phyloP scores from a whole-genome alignment of 2,329 filamentous ascomycete species.

The Colletotrichum paranaense region DNA sequence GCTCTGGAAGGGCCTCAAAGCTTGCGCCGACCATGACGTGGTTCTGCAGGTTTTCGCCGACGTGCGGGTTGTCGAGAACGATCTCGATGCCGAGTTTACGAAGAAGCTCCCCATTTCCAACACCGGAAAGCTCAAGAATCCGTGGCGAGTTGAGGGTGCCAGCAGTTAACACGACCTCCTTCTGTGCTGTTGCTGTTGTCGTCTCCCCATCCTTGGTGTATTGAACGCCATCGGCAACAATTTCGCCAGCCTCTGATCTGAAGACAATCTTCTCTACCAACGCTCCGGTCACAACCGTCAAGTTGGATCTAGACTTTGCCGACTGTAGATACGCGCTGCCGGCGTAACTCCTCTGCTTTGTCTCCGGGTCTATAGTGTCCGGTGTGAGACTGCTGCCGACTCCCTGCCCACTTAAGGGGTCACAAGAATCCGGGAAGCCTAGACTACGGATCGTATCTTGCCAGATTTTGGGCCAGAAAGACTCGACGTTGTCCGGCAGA shows the following conservation, averaged over 20 bases:
- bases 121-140: constrained; percentile 56
- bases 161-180: constrained; percentile 55
- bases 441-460: constrained; percentile 37
- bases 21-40: constrained; percentile 41
- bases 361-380: constrained; percentile 40
- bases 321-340: constrained; percentile 39
- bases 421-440: constrained; percentile 35
- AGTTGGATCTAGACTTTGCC: constrained; percentile 37
- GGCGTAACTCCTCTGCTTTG: constrained; percentile 41
- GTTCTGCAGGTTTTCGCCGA: constrained; percentile 54
- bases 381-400: constrained; percentile 34
- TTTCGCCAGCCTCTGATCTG: constrained; percentile 18
- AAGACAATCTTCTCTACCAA: constrained; percentile 40
- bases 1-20: constrained; percentile 39
- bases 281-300: constrained; percentile 41
- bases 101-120: constrained; percentile 49
- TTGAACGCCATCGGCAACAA: constrained; percentile 39
- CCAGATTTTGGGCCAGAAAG: constrained; percentile 36
- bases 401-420: constrained; percentile 39
- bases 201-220: constrained; percentile 31
- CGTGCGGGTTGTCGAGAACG: constrained; percentile 47
- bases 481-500: constrained; percentile 32
- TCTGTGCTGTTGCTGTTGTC: constrained; percentile 40
- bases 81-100: constrained; percentile 44
- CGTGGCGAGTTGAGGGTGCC: constrained; percentile 55